A percentile compares a stretch with the other conserved stretches of the same genome.
Conservation (phyloP, 108 stramenopile species). For the Phaeodactylum tricornutum region DNA sequence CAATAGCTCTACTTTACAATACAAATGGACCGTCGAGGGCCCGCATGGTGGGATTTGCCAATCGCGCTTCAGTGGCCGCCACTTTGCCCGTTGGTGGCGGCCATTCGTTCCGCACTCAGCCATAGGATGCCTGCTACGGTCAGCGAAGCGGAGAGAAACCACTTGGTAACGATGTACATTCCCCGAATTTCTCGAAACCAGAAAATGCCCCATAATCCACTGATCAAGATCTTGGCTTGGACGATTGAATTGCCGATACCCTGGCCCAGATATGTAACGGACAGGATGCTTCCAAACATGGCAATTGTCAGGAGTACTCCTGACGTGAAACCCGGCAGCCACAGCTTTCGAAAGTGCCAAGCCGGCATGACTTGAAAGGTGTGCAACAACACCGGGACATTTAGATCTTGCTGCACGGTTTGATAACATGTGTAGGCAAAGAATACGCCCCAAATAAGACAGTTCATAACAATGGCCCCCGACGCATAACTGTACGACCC, state of each 20-base stretch:
- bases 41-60: too few relatives aligned
- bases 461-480: conserved; percentile 37
- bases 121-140: conserved; percentile 57
- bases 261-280: conserved; percentile 66
- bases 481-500: too few relatives aligned
- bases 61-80: too few relatives aligned
- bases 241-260: conserved; percentile 67
- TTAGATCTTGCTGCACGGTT: neutral
- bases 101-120: conserved; percentile 52
- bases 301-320: conserved; percentile 52
- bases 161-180: conserved; percentile 29
- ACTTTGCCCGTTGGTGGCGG: too few relatives aligned
- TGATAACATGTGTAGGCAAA: conserved; percentile 17
- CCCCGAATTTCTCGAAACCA: conserved; percentile 61
- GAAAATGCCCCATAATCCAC: conserved; percentile 75
- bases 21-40: too few relatives aligned
- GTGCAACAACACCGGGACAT: conserved; percentile 1
- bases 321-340: conserved; percentile 34
- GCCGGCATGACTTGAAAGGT: conserved; percentile 27
- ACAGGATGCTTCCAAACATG: conserved; percentile 63
- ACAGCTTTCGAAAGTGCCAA: conserved; percentile 39
- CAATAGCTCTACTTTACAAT: too few relatives aligned
- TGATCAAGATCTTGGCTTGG: conserved; percentile 31
- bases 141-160: conserved; percentile 60
- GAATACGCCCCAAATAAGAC: conserved; percentile 26